Base-by-base conservation (phyloP, 768 basidiomycete species). In the Galerina marginata region DNA sequence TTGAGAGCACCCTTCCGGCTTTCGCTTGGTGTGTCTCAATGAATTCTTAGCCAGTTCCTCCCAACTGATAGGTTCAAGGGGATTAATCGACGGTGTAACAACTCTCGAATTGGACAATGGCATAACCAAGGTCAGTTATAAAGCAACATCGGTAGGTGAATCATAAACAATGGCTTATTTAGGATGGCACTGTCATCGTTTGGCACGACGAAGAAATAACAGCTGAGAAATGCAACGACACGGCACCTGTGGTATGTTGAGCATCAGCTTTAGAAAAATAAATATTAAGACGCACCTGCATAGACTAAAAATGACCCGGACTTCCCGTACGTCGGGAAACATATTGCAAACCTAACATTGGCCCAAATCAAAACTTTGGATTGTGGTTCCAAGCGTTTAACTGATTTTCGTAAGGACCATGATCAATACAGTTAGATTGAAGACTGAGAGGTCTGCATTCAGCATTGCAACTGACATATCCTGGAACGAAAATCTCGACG, bases 41-140 rank as follows among this genome's bases (percentile, higher is more conserved):
- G 25, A 15, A 45, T 7, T 33, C 7, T 33, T 33, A 45, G 45
- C 9, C 20, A 20, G 43, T 20, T 20, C 20, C 2, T 20, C 20
- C 20, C 20, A 20, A 20, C 20, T 20, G 20, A 20, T 20, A 20
- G 20, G 44, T 33, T 39, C 43, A 55, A 91, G 90, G 87, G 91
- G 84, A 20, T 78, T 93, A 58, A 82, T 93, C 50, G 84, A 89
- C 64, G 92, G 90, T 25, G 86, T 87, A 25, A 89, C 88, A 1
- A 91, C 90, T 0, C 79, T 94, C 11, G 91, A 93, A 73, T 72
- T 93, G 62, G 92, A 93, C 70, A 90, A 91, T 69, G 90, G 89
- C 2, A 81, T 92, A 58, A 91, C 91, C 7, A 85, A 83, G 78
- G 90, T 86, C 54, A 65, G 71, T 66, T 26, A 12, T 39, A 36